phyloP scores from a whole-genome alignment of 179 eudicot species.

The Heliamphora pulchella region DNA sequence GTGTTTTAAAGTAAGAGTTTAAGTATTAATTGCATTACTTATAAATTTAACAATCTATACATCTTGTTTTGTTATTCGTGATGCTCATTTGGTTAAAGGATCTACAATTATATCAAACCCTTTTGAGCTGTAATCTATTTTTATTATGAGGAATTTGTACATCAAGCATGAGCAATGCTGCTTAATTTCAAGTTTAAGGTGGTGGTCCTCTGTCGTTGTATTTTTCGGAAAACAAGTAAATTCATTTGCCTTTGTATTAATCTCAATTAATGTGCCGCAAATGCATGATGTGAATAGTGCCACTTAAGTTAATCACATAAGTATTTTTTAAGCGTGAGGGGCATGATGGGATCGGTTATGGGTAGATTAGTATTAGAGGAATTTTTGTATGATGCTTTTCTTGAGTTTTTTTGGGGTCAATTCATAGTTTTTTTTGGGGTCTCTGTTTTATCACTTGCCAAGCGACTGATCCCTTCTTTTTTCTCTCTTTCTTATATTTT shows the following conservation, averaged over 20 bases:
- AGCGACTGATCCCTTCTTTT: not conserved
- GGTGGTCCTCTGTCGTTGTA: not conserved
- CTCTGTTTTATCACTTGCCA: not conserved
- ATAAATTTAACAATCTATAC: not conserved
- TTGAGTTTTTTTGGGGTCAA: not conserved
- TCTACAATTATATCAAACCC: not conserved
- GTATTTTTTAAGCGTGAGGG: not conserved
- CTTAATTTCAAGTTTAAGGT: conserved; percentile 9
- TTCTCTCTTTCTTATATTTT: not conserved
- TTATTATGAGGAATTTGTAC: too few relatives aligned
- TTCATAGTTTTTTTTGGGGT: not conserved
- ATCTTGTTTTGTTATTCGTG: not conserved
- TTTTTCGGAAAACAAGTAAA: not conserved
- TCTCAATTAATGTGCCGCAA: not conserved
- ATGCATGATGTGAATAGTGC: not conserved
- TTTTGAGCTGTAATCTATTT: not conserved
- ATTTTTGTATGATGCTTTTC: not conserved
- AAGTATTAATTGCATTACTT: too few relatives aligned
- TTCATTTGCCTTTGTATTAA: not conserved
- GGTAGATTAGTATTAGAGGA: not conserved
- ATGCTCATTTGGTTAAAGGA: not conserved
- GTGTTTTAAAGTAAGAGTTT: too few relatives aligned
- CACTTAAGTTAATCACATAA: not conserved
- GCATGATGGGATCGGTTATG: not conserved
- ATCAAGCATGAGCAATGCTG: not conserved